Base-by-base conservation (phyloP, 768 basidiomycete genomes). In the Kwoniella sp. region DNA sequence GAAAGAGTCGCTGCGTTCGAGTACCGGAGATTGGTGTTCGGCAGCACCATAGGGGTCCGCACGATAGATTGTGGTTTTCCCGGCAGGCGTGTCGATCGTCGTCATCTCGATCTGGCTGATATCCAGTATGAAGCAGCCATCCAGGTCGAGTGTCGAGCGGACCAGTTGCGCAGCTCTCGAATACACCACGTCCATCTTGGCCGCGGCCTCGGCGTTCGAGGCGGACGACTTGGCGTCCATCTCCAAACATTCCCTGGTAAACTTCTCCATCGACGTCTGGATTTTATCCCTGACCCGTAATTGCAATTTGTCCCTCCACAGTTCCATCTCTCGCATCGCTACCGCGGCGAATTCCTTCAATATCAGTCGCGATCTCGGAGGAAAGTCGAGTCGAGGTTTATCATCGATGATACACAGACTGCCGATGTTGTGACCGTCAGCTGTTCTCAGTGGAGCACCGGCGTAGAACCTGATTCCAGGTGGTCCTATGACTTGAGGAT, bases 241-340 rank as follows among this genome's bases (percentile, higher is more conserved):
- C 78, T 95, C 93, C 26, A 97, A 85, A 73, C 92, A 94, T 79
- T 97, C 93, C 23, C 94, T 87, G 57, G 91, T 94, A 77, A 97
- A 96, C 69, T 91, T 87, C 78, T 97, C 93, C 93, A 97, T 95
- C 87, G 94, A 95, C 65, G 84, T 91, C 73, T 97, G 94, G 30
- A 96, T 95, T 51, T 88, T 87, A 73, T 94, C 93, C 52, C 93
- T 86, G 70, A 94, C 89, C 37, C 92, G 86, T 17, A 95, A 83
- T 82, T 94, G 93, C 57, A 94, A 92, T 84, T 96, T 95, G 79
- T 96, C 93, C 65, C 89, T 84, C 93, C 93, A 96, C 1, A 96
- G 83, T 77, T 96, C 94, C 88, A 97, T 87, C 80, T 97, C 94
- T 37, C 94, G 87, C 89, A 96, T 91, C 20, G 89, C 89, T 61